Percentiles rank a stretch among this genome's conserved stretches.
Evolutionary conservation across 208 protist genomes (phyloP).

Genomic region (Leishmania aethiopica): DNA sequence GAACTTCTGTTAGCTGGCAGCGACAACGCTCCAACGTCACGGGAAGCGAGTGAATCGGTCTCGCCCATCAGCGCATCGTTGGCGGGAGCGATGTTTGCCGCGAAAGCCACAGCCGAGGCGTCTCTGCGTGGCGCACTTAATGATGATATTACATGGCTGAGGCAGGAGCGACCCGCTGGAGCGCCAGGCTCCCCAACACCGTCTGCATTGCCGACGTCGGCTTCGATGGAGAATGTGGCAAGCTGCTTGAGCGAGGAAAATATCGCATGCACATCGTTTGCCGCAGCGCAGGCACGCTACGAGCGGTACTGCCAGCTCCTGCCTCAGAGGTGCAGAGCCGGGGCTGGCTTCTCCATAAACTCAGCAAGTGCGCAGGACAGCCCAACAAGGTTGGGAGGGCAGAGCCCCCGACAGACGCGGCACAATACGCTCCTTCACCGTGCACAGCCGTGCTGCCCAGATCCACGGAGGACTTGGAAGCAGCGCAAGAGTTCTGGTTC

Average conservation of each 20-base stretch:
- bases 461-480: neutral
- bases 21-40: neutral
- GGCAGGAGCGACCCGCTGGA: neutral
- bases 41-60: neutral
- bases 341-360: neutral
- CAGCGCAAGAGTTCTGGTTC: neutral
- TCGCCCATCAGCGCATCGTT: neutral
- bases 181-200: neutral
- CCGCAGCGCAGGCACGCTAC: conserved; percentile 26
- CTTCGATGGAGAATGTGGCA: neutral
- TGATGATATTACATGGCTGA: neutral
- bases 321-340: neutral
- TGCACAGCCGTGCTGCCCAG: neutral
- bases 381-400: neutral
- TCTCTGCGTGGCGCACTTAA: neutral
- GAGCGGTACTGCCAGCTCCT: conserved; percentile 3
- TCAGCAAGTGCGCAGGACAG: neutral
- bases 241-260: neutral
- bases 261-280: conserved; percentile 6
- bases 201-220: neutral
- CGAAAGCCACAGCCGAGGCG: neutral
- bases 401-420: neutral
- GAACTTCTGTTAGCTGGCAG: neutral
- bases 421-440: neutral
- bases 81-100: neutral